Evolutionary conservation across 129 eudicot species (phyloP), one percentile per base, ranked within the genome.

Genomic region (Flaveria ramosissima): DNA sequence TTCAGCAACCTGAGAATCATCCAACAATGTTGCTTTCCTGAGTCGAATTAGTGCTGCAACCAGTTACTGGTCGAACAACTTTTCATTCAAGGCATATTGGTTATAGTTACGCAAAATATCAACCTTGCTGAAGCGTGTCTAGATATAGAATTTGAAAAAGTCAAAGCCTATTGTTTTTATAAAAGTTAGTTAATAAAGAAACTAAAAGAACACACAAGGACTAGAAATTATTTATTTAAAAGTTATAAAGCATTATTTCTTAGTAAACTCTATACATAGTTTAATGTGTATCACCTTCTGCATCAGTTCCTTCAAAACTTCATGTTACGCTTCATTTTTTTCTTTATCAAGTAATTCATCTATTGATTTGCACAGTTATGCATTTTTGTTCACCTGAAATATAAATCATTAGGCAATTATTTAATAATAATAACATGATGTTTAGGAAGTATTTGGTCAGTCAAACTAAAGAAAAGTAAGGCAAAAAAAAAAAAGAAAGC

Each of bases 101-200:
- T 91, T 87, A 64, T 91, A 94, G 82, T 91, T 94, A 30, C 97
- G 92, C 68, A 91, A 83, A 72, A 94, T 80, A 30, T 94, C 99
- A 81, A 73, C 88, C 88, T 83, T 87, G 78, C 71, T 74, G 84
- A 91, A 91, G 39, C 94, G 94, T 89, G 99, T 94, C 99, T 91
- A 93, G 65, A 89, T 73, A 80, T 72, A 21, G 68, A 72, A 64
- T 79, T 75, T 27, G 4, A 4, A 43, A 70, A 68, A 51, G 32
- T 65, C 71, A 84, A 75, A 30, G 53, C 64, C 69, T 68, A 48
- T 53, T 70, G 47, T 63, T 59, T 77, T 48, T 19, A 39, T n/a
- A 7, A 5, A 46, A 69, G 57, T 23, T 4, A 14, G 65, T 53
- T 1, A 9, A 41, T 16, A 63, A 39, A 64, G 23, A 27, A 65